These are phyloP conservation scores for Emericellopsis atlantica DNA, from an alignment of 2,329 filamentous ascomycete species.

Conservation along the genomic window DNA sequence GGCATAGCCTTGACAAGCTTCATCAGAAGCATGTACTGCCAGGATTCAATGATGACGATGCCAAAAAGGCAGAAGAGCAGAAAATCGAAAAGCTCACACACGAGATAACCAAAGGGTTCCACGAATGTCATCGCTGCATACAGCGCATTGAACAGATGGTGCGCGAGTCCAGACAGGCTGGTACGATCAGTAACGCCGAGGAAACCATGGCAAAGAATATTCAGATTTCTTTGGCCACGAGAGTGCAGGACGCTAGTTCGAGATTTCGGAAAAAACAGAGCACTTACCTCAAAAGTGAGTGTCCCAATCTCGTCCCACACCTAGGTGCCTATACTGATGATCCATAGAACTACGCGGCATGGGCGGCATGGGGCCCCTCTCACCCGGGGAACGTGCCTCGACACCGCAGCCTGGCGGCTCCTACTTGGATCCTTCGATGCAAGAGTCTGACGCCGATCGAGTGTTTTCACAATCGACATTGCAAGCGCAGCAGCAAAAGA, in stretches of 20 bases:
- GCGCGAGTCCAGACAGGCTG: constrained; percentile 60
- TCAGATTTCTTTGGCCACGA: constrained; percentile 76
- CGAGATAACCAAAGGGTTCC: constrained; percentile 78
- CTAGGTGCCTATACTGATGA: constrained; percentile 1
- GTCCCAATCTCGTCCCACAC: not conserved
- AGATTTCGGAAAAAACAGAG: constrained; percentile 95
- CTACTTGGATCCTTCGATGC: constrained; percentile 75
- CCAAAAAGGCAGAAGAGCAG: constrained; percentile 73
- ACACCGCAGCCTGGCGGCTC: constrained; percentile 32
- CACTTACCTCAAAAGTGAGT: constrained; percentile 80
- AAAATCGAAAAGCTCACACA: constrained; percentile 88
- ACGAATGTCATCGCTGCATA: constrained; percentile 80
- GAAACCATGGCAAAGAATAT: constrained; percentile 95
- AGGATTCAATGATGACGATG: constrained; percentile 89
- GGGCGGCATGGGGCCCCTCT: constrained; percentile 34
- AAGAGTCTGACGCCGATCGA: constrained; percentile 88
- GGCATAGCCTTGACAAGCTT: constrained; percentile 74
- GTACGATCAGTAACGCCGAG: constrained; percentile 66
- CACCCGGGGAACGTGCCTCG: constrained; percentile 36
- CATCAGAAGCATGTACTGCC: constrained; percentile 96
- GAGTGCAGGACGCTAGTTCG: constrained; percentile 86
- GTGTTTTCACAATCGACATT: constrained; percentile 84
- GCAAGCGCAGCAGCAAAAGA: constrained; percentile 56
- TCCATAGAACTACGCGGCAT: constrained; percentile 59
- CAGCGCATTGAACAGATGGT: constrained; percentile 82